A percentile compares a stretch with the other conserved stretches of the same genome.
Conservation (phyloP, 1,139 yeast species). For the Maudiozyma humilis region DNA sequence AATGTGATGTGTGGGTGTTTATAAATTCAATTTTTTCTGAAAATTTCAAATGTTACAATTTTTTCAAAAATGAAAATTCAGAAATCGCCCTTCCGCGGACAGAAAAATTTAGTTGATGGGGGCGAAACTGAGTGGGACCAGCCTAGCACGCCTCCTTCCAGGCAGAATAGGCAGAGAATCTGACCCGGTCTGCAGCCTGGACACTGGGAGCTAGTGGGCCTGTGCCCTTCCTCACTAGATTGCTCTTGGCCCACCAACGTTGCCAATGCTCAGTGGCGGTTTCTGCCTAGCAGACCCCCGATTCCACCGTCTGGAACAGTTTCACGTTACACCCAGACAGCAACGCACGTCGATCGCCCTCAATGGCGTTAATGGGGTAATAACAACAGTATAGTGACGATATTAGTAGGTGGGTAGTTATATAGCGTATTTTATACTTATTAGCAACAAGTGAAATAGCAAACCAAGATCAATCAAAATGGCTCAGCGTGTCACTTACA, state of each 20-base stretch:
- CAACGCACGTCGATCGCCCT: background rate
- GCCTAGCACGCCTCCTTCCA: background rate
- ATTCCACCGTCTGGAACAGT: background rate
- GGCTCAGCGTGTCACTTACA: conserved; percentile 76
- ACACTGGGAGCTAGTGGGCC: background rate
- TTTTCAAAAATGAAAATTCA: too few species aligned
- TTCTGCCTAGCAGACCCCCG: background rate
- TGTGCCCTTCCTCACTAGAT: background rate
- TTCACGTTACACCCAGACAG: conserved; percentile 1
- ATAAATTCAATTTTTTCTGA: too few species aligned
- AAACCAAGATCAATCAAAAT: conserved; percentile 35
- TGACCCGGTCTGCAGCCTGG: background rate
- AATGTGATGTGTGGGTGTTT: background rate
- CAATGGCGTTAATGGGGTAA: background rate
- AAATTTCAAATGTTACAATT: too few species aligned
- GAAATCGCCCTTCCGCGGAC: too few species aligned
- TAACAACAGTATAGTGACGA: background rate
- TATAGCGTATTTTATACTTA: background rate
- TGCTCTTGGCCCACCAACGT: too few species aligned
- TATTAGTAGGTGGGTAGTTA: background rate
- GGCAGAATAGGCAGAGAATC: background rate
- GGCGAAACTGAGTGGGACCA: background rate
- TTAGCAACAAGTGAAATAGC: conserved; percentile 3
- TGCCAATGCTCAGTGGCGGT: too few species aligned
- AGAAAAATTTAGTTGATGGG: too few species aligned